Evolutionary conservation across 768 basidiomycete species (phyloP), one percentile per base, ranked within the genome.

Genomic region (Mycena crocata): DNA sequence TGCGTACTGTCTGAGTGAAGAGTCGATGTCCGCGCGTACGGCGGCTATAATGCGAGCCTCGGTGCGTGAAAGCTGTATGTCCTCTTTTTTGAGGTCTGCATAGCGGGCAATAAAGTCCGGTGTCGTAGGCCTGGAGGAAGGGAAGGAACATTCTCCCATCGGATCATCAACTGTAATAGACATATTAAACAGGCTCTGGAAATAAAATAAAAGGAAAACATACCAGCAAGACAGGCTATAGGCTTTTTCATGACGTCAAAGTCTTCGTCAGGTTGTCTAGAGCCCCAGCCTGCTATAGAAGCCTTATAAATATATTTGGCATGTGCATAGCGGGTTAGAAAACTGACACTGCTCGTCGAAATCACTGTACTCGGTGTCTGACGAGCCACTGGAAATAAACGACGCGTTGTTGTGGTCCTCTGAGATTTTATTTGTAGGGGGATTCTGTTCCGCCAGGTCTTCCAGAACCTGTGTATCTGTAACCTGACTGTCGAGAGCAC

Each of bases 401-500:
- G 46, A 49, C 5, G 30, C 10, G 37, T 37, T 28, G 57, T 37
- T n/a, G 28, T 48, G 30, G 21, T 2, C 24, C 1, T 26, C 28
- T 10, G 26, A 13, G 30, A 37, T 37, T 37, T 37, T 9, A 17
- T 37, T 37, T 17, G 46, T 8, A 1, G 5, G 15, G 5, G 8
- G 21, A n/a, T 37, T 23, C 21, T 28, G 40, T 1, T 44, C 19
- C 2, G 15, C 24, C 35, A 50, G 28, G 4, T 24, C 1, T 2
- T 21, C 17, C 23, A 61, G 30, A 24, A 35, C 44, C 23, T 62
- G 60, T 1, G 60, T 31, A 26, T 62, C 50, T 1, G 50, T 44
- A 10, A 62, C 30, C 54, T 62, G 60, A 23, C 60, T 62, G 60
- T 42, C 49, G 31, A 62, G 60, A 30, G 60, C 60, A 4, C 60